Evolutionary conservation across 2,329 filamentous ascomycete species (phyloP).

Genomic region (Penicillium sp.): DNA sequence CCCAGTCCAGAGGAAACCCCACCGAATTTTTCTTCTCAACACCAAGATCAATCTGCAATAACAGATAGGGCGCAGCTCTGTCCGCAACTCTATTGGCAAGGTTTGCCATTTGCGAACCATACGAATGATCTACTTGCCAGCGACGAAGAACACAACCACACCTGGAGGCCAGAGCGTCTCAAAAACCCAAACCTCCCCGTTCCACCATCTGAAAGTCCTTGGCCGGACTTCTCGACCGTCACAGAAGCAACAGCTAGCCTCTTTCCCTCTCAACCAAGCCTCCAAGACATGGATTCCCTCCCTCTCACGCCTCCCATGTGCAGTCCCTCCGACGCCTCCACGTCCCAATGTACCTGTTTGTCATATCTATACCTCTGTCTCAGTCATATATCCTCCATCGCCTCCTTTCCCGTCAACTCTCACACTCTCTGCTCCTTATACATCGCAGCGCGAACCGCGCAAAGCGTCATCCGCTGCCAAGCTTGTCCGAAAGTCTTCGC

Average conservation of each 20-base stretch:
- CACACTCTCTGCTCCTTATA: conserved; percentile 46
- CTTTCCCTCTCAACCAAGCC: conserved; percentile 20
- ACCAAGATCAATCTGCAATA: conserved; percentile 12
- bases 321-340: conserved; percentile 17
- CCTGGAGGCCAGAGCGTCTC: conserved; percentile 23
- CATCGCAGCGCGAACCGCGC: conserved; percentile 43
- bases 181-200: conserved; percentile 25
- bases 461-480: conserved; percentile 43
- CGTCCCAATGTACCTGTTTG: conserved; percentile 38
- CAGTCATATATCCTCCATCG: conserved; percentile 42
- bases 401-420: conserved; percentile 42
- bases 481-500: conserved; percentile 43
- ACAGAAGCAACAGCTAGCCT: conserved; percentile 32
- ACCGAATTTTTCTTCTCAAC: conserved; percentile 15
- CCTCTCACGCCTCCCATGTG: conserved; percentile 24
- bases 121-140: conserved; percentile 20
- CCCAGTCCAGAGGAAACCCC: conserved; percentile 21
- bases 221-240: conserved; percentile 44
- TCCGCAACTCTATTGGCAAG: conserved; percentile 23
- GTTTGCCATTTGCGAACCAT: conserved; percentile 6
- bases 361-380: conserved; percentile 46
- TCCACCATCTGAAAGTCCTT: conserved; percentile 32
- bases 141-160: conserved; percentile 27
- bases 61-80: conserved; percentile 29
- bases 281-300: conserved; percentile 21